Conservation (phyloP, 163 green algal genomes). For the Volvox carteri region DNA sequence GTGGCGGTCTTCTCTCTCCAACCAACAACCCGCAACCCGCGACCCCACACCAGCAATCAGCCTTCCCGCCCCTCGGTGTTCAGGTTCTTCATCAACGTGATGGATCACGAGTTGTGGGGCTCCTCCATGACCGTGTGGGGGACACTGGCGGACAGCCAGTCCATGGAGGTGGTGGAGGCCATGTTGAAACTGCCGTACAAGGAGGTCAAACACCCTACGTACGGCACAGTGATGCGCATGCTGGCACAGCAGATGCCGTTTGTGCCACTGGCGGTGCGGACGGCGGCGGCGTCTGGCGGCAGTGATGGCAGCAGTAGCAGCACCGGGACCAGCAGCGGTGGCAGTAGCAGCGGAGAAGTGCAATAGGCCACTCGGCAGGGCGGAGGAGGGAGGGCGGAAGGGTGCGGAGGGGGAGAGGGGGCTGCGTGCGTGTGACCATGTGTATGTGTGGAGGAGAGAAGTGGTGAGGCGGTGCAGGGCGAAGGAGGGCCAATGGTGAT, state of each 20-base stretch:
- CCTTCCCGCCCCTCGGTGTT: too few species aligned
- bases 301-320: neutral
- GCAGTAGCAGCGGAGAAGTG: too few species aligned
- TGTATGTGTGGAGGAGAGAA: too few species aligned
- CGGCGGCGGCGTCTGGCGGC: neutral
- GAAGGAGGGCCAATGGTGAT: too few species aligned
- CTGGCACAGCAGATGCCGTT: slow-evolving; percentile 22
- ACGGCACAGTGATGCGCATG: slow-evolving; percentile 53
- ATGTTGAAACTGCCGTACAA: slow-evolving; percentile 44
- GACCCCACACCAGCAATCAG: too few species aligned
- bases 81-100: slow-evolving; percentile 73
- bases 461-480: too few species aligned
- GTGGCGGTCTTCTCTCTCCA: too few species aligned
- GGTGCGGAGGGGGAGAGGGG: too few species aligned
- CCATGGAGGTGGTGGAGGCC: slow-evolving; percentile 40
- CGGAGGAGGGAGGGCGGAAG: too few species aligned
- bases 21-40: too few species aligned
- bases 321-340: neutral
- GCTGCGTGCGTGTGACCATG: too few species aligned
- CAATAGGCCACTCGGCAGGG: too few species aligned
- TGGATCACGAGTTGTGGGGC: slow-evolving; percentile 67
- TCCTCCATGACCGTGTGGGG: slow-evolving; percentile 66
- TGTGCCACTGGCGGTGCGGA: neutral
- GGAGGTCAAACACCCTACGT: slow-evolving; percentile 40
- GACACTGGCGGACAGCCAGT: neutral